A percentile compares a stretch with the other conserved stretches of the same genome.
Conservation (phyloP, 495 filamentous ascomycete genomes). For the Talaromyces liani region DNA sequence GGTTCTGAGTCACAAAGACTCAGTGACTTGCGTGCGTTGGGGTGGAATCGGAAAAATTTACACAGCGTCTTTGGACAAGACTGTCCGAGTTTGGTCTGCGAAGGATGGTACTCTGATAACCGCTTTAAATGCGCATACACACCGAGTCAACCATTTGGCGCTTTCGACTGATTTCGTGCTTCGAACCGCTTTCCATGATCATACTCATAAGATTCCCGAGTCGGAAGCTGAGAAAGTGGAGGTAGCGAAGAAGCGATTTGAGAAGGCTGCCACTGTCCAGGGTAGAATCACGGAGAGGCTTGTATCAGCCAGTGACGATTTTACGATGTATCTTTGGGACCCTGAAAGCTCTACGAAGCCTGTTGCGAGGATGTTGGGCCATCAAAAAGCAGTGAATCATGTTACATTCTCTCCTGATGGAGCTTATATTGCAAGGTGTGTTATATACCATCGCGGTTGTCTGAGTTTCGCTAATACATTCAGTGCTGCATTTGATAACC, state of each 20-base stretch:
- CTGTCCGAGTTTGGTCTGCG: slow-evolving; percentile 86
- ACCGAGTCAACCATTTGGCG: slow-evolving; percentile 95
- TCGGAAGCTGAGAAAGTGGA: slow-evolving; percentile 61
- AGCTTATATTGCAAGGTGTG: slow-evolving; percentile 57
- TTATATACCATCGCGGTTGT: neutral
- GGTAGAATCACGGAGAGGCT: slow-evolving; percentile 77
- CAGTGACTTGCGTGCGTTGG: slow-evolving; percentile 89
- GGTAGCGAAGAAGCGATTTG: slow-evolving; percentile 78
- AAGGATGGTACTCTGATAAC: slow-evolving; percentile 70
- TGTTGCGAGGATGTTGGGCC: slow-evolving; percentile 77
- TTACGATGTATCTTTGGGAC: slow-evolving; percentile 96
- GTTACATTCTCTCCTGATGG: slow-evolving; percentile 91
- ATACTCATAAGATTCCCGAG: slow-evolving; percentile 62
- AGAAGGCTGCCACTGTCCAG: slow-evolving; percentile 74
- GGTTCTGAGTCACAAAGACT: slow-evolving; percentile 80
- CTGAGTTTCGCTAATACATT: neutral
- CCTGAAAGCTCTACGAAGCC: slow-evolving; percentile 74
- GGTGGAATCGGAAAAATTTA: slow-evolving; percentile 84
- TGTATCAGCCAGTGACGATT: slow-evolving; percentile 89
- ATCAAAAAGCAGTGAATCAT: slow-evolving; percentile 95
- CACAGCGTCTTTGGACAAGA: slow-evolving; percentile 86
- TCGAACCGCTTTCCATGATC: slow-evolving; percentile 81
- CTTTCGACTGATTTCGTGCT: slow-evolving; percentile 91
- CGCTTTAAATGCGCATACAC: slow-evolving; percentile 73
- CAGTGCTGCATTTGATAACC: slow-evolving; percentile 85